These are phyloP conservation scores for Kodamaea sp. DNA, from an alignment of 1,139 yeast species.

Conservation along the genomic window DNA sequence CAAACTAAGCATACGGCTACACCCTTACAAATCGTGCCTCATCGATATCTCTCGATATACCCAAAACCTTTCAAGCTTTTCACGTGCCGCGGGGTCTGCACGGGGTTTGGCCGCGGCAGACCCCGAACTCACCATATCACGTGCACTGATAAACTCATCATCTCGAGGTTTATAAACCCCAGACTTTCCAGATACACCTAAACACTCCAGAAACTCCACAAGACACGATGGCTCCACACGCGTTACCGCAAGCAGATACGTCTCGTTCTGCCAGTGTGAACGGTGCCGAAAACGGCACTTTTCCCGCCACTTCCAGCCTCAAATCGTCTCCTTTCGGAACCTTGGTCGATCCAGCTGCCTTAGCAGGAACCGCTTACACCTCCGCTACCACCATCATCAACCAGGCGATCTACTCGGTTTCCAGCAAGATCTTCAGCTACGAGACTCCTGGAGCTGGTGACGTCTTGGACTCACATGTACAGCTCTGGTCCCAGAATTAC, in stretches of 20 bases:
- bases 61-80: too few species aligned
- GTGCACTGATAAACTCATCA: conserved; percentile 6
- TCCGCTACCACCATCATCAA: conserved; percentile 67
- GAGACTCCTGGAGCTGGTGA: conserved; percentile 63
- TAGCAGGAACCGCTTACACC: conserved; percentile 53
- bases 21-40: too few species aligned
- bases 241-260: conserved; percentile 8
- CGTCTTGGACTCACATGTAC: conserved; percentile 60
- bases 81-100: not conserved
- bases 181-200: not conserved
- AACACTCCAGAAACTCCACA: not conserved
- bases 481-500: conserved; percentile 59
- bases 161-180: too few species aligned
- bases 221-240: conserved; percentile 13
- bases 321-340: conserved; percentile 55
- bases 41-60: too few species aligned
- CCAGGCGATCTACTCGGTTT: conserved; percentile 64
- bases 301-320: conserved; percentile 5
- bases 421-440: conserved; percentile 70
- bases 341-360: conserved; percentile 54
- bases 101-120: not conserved
- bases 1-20: too few species aligned
- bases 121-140: conserved; percentile 8
- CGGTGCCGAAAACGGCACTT: not conserved
- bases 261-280: conserved; percentile 2